Conservation (phyloP, 2,329 filamentous ascomycete genomes). For the Thelonectria discophora region DNA sequence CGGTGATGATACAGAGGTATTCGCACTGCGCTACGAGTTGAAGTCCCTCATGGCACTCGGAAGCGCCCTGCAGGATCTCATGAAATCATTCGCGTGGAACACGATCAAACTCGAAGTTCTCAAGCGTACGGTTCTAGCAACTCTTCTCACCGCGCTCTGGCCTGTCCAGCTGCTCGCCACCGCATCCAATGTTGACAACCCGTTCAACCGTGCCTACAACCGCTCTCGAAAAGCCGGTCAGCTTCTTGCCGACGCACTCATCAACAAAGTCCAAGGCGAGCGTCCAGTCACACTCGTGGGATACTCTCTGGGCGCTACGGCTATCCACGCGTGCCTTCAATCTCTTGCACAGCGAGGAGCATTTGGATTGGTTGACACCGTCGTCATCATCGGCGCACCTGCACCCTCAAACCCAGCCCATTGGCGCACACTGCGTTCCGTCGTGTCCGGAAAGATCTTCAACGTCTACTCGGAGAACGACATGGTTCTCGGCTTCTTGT, state of each 20-base stretch:
- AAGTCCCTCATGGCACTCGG: conserved; percentile 80
- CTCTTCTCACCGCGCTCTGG: conserved; percentile 74
- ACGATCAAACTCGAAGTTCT: conserved; percentile 79
- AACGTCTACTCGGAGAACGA: conserved; percentile 92
- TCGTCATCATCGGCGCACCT: conserved; percentile 83
- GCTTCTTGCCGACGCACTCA: conserved; percentile 82
- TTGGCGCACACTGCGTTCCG: conserved; percentile 80
- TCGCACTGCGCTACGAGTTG: conserved; percentile 86
- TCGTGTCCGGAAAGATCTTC: conserved; percentile 82
- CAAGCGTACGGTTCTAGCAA: conserved; percentile 74
- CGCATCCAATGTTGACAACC: conserved; percentile 79
- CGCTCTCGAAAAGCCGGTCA: conserved; percentile 82
- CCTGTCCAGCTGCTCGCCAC: conserved; percentile 73
- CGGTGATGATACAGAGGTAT: conserved; percentile 76
- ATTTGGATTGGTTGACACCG: conserved; percentile 85
- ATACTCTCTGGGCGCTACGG: conserved; percentile 81
- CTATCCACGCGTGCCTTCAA: conserved; percentile 84
- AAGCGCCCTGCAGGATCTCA: conserved; percentile 73
- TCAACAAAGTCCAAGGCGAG: conserved; percentile 84
- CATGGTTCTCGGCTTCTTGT: conserved; percentile 86
- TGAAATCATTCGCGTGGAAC: conserved; percentile 79
- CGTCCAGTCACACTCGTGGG: conserved; percentile 82
- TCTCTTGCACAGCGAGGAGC: conserved; percentile 79
- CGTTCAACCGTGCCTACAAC: conserved; percentile 79
- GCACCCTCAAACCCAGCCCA: conserved; percentile 75